phyloP scores from a whole-genome alignment of 2,329 filamentous ascomycete genomes.

The Fusarium austroafricanum region DNA sequence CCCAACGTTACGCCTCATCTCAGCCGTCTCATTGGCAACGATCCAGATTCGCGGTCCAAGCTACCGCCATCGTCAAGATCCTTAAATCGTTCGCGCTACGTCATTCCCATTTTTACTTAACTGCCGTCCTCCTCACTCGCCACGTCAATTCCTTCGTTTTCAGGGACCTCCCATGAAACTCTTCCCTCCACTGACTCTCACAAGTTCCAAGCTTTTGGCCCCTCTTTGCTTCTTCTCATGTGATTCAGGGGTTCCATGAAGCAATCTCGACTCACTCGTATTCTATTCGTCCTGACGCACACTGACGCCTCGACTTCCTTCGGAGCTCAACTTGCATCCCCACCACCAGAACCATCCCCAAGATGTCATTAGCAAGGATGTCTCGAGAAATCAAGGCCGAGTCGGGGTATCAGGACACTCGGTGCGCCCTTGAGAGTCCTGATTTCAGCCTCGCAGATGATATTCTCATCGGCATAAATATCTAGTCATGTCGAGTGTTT shows the following conservation, averaged over 20 bases:
- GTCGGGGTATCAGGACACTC: constrained; percentile 20
- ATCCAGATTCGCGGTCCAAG: constrained; percentile 23
- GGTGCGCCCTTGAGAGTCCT: constrained; percentile 13
- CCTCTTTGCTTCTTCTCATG: constrained; percentile 25
- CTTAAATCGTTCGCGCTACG: constrained; percentile 26
- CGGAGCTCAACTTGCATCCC: constrained; percentile 29
- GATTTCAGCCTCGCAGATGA: constrained; percentile 14
- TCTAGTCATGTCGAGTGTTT: constrained; percentile 21
- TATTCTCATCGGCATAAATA: constrained; percentile 36
- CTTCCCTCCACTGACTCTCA: constrained; percentile 24
- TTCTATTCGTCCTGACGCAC: constrained; percentile 12
- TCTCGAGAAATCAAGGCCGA: constrained; percentile 37
- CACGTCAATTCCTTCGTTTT: constrained; percentile 38
- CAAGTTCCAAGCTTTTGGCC: constrained; percentile 37
- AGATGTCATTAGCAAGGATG: constrained; percentile 45
- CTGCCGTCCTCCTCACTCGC: constrained; percentile 31
- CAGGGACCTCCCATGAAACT: constrained; percentile 44
- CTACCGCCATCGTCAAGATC: constrained; percentile 40
- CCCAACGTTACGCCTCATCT: constrained; percentile 23
- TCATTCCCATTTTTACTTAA: constrained; percentile 35
- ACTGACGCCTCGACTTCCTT: constrained; percentile 26
- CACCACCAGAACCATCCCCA: constrained; percentile 25
- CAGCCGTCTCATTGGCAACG: constrained; percentile 37
- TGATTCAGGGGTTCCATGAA: constrained; percentile 16
- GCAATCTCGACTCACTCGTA: constrained; percentile 11